phyloP scores from a whole-genome alignment of 2,329 filamentous ascomycete species.

The Colletotrichum gigasporum region DNA sequence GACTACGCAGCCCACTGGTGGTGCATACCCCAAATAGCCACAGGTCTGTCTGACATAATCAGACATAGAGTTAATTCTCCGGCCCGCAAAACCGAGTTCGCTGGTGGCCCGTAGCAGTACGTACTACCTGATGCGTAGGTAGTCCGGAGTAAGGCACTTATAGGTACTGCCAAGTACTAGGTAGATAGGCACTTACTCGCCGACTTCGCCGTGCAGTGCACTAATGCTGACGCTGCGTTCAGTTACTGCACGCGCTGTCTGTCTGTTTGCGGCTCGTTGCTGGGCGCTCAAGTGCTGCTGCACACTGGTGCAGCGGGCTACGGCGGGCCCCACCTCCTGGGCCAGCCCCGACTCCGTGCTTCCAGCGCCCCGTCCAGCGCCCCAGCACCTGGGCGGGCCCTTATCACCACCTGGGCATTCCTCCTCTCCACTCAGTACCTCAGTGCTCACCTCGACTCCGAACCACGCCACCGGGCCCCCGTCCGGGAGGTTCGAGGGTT shows the following conservation, averaged over 20 bases:
- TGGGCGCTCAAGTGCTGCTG: not conserved
- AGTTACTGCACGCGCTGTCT: conserved; percentile 15
- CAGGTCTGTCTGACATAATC: no score
- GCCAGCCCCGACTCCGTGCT: no score
- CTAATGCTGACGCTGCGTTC: not conserved
- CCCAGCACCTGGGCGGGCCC: no score
- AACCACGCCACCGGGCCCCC: conserved; percentile 30
- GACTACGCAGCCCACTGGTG: no score
- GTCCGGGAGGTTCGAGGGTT: conserved; percentile 30
- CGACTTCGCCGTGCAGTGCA: not conserved
- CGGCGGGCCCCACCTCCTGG: not conserved
- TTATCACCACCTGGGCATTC: no score
- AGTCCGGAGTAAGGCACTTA: no score
- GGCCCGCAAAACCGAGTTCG: conserved; percentile 1
- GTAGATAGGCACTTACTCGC: not conserved
- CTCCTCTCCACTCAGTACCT: not conserved
- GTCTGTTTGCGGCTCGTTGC: no score
- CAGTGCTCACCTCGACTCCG: conserved; percentile 19
- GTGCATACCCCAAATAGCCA: no score
- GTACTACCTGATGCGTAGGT: no score
- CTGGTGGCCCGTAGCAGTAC: no score
- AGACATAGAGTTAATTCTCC: not conserved
- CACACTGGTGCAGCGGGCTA: not conserved
- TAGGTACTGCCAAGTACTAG: not conserved
- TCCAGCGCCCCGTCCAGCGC: no score